Evolutionary conservation across 2,329 filamentous ascomycete genomes (phyloP), one percentile per base, ranked within the genome.

Genomic region (Helotiales sp.): DNA sequence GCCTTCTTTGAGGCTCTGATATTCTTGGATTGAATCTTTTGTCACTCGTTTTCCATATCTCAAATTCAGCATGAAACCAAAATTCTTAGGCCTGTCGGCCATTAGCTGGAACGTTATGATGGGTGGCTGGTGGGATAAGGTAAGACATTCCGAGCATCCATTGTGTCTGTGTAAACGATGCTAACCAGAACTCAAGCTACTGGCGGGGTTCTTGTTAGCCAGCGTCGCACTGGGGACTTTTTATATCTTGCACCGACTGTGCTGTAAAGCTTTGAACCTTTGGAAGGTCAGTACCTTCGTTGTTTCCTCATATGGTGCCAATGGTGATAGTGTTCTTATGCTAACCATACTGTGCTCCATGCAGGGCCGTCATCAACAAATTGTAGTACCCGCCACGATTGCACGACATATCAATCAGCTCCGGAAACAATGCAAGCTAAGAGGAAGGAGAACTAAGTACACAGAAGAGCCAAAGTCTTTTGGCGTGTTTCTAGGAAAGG

Each of bases 401-500:
- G 55, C 55, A 1, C 34, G 49, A 30, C 26, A 63, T 15, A 24
- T 61, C 28, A 45, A 61, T 2, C 24, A 17, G 7, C 58, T 61
- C 24, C 20, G 22, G 3, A 30, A 17, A 20, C 28, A 49, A 0
- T 22, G n/a, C 20, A 47, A 47, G 34, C 22, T 17, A 6, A 50
- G 15, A 32, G 1, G 22, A 2, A 4, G 26, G 8, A 13, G 24
- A 24, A 57, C 49, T 13, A 13, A 24, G 15, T 34, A 8, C 6
- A 11, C 11, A 17, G 37, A 32, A 78, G 40, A 50, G 63, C 76
- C 78, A 1, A 70, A 72, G 17, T 79, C 79, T 2, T 81, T 81
- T 68, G 79, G 79, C 11, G 77, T 80, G 13, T 82, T 79, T 63
- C 73, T 82, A 4, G 80, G 80, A 24, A 67, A 68, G 20, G 79